Evolutionary conservation across 129 eudicot species (phyloP), one percentile per base, ranked within the genome.

Genomic region (Flaveria ramosissima): DNA sequence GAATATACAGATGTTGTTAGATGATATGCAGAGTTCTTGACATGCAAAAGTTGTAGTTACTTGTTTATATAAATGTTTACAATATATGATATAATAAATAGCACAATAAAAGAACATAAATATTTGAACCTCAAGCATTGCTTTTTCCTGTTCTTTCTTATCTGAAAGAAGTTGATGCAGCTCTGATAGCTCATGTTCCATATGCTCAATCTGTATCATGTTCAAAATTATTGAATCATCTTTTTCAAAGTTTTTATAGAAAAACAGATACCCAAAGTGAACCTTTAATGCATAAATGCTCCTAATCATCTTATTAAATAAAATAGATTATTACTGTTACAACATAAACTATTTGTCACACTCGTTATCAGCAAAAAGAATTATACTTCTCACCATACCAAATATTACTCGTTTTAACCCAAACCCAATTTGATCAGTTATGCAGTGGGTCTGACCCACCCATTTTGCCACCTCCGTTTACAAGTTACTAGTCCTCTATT

Each of bases 111-210:
- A 51, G 14, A 62, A 81, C 43, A 20, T 16, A 6, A 26, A 24
- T 72, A 68, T 36, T 75, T 76, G 77, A 66, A 94, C 98, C 98
- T 94, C 85, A 82, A 91, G 90, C 96, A 94, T 87, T 47, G 88
- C 93, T 26, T 83, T 80, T 77, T 94, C 98, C 82, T 87, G 93
- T 81, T 86, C 97, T 71, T 85, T 84, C 77, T 89, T 89, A 70
- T 94, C 98, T 51, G 74, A 27, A 55, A 91, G 93, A 73, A 84
- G 67, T 77, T 89, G 93, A 36, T 83, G 87, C 62, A 94, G 84
- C 43, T 91, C 96, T 27, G 70, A 48, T 59, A 89, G 86, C 79
- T 94, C 97, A 75, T 78, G 84, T 86, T 94, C 96, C 83, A 94
- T 71, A 68, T 77, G 78, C 85, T 91, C 97, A 77, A 91, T 81